Conservation (phyloP, 2,329 filamentous ascomycete species). For the Colletotrichum higginsianum region DNA sequence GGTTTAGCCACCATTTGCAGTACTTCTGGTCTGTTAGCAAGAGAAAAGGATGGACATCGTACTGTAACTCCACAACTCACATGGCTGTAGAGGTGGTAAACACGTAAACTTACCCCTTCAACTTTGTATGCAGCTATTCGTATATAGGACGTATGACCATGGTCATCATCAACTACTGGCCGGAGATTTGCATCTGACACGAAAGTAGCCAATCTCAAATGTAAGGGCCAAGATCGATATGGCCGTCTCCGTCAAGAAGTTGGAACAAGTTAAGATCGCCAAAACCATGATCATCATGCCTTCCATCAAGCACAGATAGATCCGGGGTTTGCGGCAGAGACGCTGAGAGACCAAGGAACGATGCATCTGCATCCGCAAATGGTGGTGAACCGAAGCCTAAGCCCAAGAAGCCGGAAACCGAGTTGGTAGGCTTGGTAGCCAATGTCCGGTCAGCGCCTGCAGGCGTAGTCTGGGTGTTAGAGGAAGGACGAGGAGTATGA, state of each 20-base stretch:
- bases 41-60: too few species aligned
- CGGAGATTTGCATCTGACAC: not conserved
- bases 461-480: constrained; percentile 35
- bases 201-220: constrained; percentile 44
- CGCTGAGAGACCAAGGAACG: constrained; percentile 56
- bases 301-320: constrained; percentile 55
- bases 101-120: too few species aligned
- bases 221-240: constrained; percentile 65
- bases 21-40: too few species aligned
- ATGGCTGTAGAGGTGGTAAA: too few species aligned
- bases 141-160: not conserved
- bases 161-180: not conserved
- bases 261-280: constrained; percentile 65
- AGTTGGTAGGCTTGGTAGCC: not conserved
- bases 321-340: constrained; percentile 59
- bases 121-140: not conserved
- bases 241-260: constrained; percentile 65
- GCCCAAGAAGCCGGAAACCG: constrained; percentile 43
- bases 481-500: constrained; percentile 8
- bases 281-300: constrained; percentile 59
- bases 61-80: too few species aligned
- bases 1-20: too few species aligned
- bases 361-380: constrained; percentile 55
- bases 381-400: constrained; percentile 50
- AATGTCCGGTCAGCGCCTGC: constrained; percentile 2